Base-by-base conservation (phyloP, 129 eudicot genomes). In the Lonicera japonica region DNA sequence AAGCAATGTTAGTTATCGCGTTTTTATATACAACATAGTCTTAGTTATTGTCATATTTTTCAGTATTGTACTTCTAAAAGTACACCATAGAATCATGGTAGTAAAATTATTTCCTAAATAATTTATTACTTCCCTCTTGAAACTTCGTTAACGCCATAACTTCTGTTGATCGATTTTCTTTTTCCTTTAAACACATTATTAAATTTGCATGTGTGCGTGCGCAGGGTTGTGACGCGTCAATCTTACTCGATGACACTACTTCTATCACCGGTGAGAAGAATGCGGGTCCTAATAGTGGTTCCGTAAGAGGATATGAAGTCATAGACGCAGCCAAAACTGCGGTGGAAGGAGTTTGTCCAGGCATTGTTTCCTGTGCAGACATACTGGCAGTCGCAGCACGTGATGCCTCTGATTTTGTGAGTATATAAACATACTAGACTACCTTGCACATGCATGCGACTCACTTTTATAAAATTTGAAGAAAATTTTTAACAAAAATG, bases 161-260 rank as follows among this genome's bases (percentile, higher is more conserved):
- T 29, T 6, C 36, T 29, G n/a, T n/a, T 29, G 6, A 29, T 6
- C 36, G 36, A 6, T 29, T 29, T 29, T n/a, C n/a, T n/a, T n/a
- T n/a, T n/a, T n/a, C n/a, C n/a, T n/a, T n/a, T n/a, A n/a, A n/a
- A n/a, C n/a, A n/a, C n/a, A n/a, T n/a, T n/a, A n/a, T n/a, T n/a
- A n/a, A 29, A 29, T 29, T 29, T 29, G 6, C 36, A 29, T 29
- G 6, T 29, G 6, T 29, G 13, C 1, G 1, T 11, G 15, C 46
- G 19, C 47, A 82, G 87, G 87, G 87, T 0, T 82, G 87, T 58
- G 87, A 82, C 60, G 87, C 72, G 9, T 74, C 83, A 1, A n/a
- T 82, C 20, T 45, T 82, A 52, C 57, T 82, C 36, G 78, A 82
- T 38, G 83, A 70, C 54, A 67, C 83, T 3, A 29, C 80, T 1